Conservation (phyloP, 495 filamentous ascomycete genomes). For the Penicillium desertorum region DNA sequence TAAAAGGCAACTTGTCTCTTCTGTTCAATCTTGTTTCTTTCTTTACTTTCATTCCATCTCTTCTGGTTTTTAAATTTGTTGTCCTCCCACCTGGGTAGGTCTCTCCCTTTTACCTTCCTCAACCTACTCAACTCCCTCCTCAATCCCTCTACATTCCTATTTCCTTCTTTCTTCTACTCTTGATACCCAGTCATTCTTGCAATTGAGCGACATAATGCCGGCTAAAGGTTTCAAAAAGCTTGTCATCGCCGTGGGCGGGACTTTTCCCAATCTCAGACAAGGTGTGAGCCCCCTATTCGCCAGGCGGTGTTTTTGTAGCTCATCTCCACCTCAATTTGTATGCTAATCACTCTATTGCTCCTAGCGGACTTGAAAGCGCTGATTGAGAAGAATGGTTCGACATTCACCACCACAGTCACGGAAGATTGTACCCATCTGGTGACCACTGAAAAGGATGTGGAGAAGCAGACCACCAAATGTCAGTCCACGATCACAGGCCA, state of each 20-base stretch:
- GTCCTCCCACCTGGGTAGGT: not conserved
- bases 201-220: conserved; percentile 24
- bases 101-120: not conserved
- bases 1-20: not conserved
- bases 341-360: conserved; percentile 24
- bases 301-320: conserved; percentile 1
- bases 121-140: not conserved
- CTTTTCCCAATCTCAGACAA: conserved; percentile 56
- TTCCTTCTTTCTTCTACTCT: not conserved
- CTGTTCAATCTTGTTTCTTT: not conserved
- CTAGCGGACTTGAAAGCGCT: conserved; percentile 38
- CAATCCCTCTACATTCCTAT: not conserved
- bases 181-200: not conserved
- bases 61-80: not conserved
- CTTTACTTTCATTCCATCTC: not conserved
- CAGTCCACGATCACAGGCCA: conserved; percentile 8
- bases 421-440: conserved; percentile 60
- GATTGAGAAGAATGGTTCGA: conserved; percentile 51
- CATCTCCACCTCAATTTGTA: conserved; percentile 23
- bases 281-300: conserved; percentile 29
- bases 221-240: conserved; percentile 40
- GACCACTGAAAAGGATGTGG: conserved; percentile 52
- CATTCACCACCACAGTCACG: conserved; percentile 45
- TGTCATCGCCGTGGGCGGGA: conserved; percentile 60
- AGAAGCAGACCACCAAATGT: conserved; percentile 48